Conservation (phyloP, 306 rosid species). For the Quillaja saponaria region DNA sequence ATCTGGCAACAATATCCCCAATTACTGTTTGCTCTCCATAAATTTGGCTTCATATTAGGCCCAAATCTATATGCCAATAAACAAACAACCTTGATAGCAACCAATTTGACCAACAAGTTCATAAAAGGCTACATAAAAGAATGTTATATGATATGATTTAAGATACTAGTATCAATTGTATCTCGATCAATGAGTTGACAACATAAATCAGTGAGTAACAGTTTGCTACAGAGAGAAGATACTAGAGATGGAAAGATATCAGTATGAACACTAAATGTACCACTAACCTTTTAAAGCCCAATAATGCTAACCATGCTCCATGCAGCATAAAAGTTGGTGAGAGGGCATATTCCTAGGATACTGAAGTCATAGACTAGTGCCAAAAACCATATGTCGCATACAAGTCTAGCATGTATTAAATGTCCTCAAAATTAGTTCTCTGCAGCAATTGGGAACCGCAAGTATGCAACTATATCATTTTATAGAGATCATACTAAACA, state of each 20-base stretch:
- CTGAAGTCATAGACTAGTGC: slow-evolving; percentile 17
- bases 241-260: neutral
- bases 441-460: slow-evolving; percentile 21
- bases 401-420: neutral
- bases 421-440: slow-evolving; percentile 4
- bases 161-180: too few relatives aligned
- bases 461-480: slow-evolving; percentile 28
- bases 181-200: neutral
- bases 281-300: neutral
- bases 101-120: too few relatives aligned
- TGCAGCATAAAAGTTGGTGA: neutral
- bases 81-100: too few relatives aligned
- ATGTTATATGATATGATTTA: too few relatives aligned
- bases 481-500: neutral
- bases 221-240: neutral
- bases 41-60: too few relatives aligned
- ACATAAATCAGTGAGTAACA: neutral
- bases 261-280: slow-evolving; percentile 3
- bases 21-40: too few relatives aligned
- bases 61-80: too few relatives aligned
- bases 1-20: too few relatives aligned
- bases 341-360: slow-evolving; percentile 1
- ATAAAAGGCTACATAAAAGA: too few relatives aligned
- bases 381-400: slow-evolving; percentile 23
- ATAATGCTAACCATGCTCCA: slow-evolving; percentile 5